Evolutionary conservation across 1,284 basidiomycete species (phyloP), one percentile per base, ranked within the genome.

Genomic region (Coniferiporia weirii): DNA sequence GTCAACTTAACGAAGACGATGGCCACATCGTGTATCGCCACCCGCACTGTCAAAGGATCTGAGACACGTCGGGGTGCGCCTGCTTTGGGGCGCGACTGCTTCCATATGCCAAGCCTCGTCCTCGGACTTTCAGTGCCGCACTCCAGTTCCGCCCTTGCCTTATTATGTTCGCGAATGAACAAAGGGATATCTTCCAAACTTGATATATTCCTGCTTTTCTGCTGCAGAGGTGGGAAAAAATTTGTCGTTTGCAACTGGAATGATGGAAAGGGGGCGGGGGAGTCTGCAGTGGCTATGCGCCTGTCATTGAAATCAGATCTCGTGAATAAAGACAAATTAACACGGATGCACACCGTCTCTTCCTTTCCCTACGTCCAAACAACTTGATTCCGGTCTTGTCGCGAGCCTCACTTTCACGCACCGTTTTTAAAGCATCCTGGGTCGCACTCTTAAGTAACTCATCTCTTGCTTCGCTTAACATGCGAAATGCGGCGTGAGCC

Each of bases 21-120:
- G 54, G 86, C 70, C 54, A 87, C 81, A 66, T 88, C 83, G 3
- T 72, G 72, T 56, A 86, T 81, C n/a, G 72, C 73, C 63, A 84
- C 80, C 15, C 62, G 61, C 15, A 65, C 44, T 20, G 45, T 63
- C 8, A 61, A 44, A 9, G 57, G 59, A 46, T 61, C 54, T 36
- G 53, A 54, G 56, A 54, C 54, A 51, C 15, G 40, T 27, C 22
- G 55, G 7, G 38, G 36, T 10, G 53, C 35, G 32, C 38, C 52
- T 50, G 45, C 13, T n/a, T 43, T 54, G 27, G 56, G 47, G 17
- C 50, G 57, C 1, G 61, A 56, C 27, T 47, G 57, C 13, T 48
- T 38, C 57, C 61, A 59, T 32, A 59, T 59, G 48, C 44, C 50
- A 19, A 62, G 38, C 36, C 13, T 52, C 7, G 45, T 62, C 46